A percentile compares a stretch with the other conserved stretches of the same genome.
Evolutionary conservation across 1,284 basidiomycete genomes (phyloP).

Genomic region (Mycosarcoma maydis): DNA sequence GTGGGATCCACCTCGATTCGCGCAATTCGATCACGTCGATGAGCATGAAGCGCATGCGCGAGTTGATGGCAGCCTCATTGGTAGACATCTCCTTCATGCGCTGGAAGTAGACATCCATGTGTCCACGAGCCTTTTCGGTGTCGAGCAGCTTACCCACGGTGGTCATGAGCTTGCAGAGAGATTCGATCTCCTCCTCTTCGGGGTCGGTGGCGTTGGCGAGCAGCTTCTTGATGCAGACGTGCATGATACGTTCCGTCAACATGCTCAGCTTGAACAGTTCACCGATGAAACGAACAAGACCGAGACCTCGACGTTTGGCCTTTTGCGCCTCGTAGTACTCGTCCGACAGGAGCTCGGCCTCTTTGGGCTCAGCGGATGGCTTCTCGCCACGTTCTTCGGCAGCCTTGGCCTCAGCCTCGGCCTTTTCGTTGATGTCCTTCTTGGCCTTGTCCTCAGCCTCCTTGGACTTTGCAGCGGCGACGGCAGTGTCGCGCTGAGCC

Average conservation of each 20-base stretch:
- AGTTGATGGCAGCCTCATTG: constrained; percentile 78
- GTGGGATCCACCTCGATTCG: constrained; percentile 80
- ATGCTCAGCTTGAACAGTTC: constrained; percentile 97
- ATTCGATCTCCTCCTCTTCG: constrained; percentile 97
- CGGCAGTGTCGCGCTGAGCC: constrained; percentile 72
- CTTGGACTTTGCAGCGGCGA: constrained; percentile 71
- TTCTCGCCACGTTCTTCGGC: constrained; percentile 69
- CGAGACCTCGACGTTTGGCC: constrained; percentile 94
- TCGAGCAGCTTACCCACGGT: constrained; percentile 88
- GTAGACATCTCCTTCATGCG: constrained; percentile 81
- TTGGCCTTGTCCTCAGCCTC: constrained; percentile 72
- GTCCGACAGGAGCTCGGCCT: constrained; percentile 77
- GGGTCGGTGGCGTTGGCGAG: constrained; percentile 90
- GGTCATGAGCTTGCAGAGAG: constrained; percentile 87
- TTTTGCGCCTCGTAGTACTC: constrained; percentile 97
- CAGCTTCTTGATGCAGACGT: constrained; percentile 93
- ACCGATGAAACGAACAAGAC: constrained; percentile 96
- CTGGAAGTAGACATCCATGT: constrained; percentile 92
- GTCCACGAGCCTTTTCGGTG: constrained; percentile 76
- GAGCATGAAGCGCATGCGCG: constrained; percentile 94
- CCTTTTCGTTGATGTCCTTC: constrained; percentile 70
- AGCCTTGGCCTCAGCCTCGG: constrained; percentile 72
- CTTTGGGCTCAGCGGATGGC: constrained; percentile 64
- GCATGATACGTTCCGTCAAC: constrained; percentile 94
- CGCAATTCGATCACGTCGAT: constrained; percentile 92